Conservation (phyloP, 495 filamentous ascomycete genomes). For the Penicillium bovifimosum region DNA sequence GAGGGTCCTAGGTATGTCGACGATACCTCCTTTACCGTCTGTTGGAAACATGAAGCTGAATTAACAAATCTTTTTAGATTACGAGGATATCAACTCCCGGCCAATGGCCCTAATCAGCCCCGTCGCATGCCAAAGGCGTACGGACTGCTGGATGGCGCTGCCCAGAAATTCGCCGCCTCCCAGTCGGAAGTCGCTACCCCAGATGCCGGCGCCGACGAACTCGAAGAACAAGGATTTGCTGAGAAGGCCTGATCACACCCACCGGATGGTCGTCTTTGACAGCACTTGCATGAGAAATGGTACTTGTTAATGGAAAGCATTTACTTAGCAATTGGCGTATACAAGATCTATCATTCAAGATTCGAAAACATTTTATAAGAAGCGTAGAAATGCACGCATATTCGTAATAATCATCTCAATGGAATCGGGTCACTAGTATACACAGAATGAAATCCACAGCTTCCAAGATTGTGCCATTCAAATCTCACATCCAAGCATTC, state of each 20-base stretch:
- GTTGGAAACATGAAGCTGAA: neutral
- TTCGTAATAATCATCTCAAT: conserved; percentile 15
- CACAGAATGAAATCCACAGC: conserved; percentile 20
- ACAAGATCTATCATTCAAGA: neutral
- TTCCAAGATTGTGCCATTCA: conserved; percentile 11
- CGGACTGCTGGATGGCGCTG: conserved; percentile 47
- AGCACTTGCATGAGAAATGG: conserved; percentile 1
- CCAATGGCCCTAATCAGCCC: conserved; percentile 54
- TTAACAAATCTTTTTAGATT: conserved; percentile 38
- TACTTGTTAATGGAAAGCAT: conserved; percentile 9
- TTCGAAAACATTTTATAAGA: conserved; percentile 3
- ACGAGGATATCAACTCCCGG: conserved; percentile 79
- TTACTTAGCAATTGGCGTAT: conserved; percentile 5
- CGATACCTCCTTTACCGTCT: neutral
- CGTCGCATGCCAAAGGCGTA: conserved; percentile 67
- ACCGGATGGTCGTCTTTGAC: neutral
- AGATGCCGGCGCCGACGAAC: conserved; percentile 46
- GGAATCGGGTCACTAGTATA: conserved; percentile 22
- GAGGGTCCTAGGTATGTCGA: conserved; percentile 63
- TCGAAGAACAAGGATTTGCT: conserved; percentile 58
- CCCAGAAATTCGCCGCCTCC: conserved; percentile 47
- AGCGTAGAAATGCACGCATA: conserved; percentile 1
- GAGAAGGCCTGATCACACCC: conserved; percentile 30
- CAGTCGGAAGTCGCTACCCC: conserved; percentile 44
- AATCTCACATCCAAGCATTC: conserved; percentile 4